A percentile compares a stretch with the other conserved stretches of the same genome.
Evolutionary conservation across 345 rosid species (phyloP).

Genomic region (Heritiera fomes): DNA sequence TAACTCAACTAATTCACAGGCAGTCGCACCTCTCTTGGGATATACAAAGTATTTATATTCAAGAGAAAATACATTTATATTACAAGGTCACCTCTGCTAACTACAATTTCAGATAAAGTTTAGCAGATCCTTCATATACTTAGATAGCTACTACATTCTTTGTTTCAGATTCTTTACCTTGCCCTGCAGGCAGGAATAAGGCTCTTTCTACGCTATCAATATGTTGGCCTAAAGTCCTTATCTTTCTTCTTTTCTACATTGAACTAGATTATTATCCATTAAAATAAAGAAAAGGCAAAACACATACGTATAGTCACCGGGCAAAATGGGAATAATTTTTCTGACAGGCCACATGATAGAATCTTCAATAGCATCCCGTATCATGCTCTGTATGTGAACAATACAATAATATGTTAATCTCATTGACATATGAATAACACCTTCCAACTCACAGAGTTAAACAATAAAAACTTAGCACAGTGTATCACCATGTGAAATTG

Average conservation of each 20-base stretch:
- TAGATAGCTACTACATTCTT: neutral
- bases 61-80: neutral
- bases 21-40: neutral
- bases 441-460: neutral
- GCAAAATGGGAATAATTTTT: constrained; percentile 92
- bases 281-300: constrained; percentile 3
- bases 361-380: constrained; percentile 90
- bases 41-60: neutral
- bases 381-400: constrained; percentile 70
- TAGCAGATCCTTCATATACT: neutral
- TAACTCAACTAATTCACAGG: neutral
- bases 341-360: constrained; percentile 98
- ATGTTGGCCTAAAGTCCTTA: neutral
- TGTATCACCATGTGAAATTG: neutral
- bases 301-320: constrained; percentile 93
- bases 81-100: neutral
- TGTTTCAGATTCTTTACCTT: neutral
- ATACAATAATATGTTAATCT: constrained; percentile 13
- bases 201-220: neutral
- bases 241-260: neutral
- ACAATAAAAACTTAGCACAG: neutral
- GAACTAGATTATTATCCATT: neutral
- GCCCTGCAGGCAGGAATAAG: neutral
- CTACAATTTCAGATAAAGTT: neutral
- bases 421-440: neutral